Percentiles rank a stretch among this genome's conserved stretches.
Conservation (phyloP, 805 yeast species). For the Sugiyamaella boreocaroliniensis region DNA sequence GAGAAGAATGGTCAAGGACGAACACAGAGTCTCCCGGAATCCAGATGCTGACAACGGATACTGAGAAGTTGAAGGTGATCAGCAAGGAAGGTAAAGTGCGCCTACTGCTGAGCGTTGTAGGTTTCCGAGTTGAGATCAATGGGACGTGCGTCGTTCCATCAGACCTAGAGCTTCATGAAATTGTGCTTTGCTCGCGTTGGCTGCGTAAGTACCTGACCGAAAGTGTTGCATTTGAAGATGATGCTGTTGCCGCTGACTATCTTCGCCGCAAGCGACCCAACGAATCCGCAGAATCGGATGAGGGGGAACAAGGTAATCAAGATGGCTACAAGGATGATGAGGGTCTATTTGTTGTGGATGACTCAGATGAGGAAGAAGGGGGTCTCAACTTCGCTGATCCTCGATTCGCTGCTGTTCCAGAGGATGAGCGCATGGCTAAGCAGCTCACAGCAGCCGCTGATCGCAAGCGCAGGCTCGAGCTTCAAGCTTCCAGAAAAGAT, state of each 20-base stretch:
- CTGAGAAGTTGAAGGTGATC: slow-evolving; percentile 25
- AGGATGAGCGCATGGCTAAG: slow-evolving; percentile 21
- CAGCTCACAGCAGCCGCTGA: slow-evolving; percentile 6
- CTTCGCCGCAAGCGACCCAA: slow-evolving; percentile 15
- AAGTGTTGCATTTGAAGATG: slow-evolving; percentile 34
- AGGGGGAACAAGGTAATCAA: slow-evolving; percentile 29
- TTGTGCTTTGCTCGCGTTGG: slow-evolving; percentile 34
- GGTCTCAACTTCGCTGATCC: slow-evolving; percentile 18
- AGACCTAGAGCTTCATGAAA: slow-evolving; percentile 26
- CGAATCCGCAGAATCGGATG: slow-evolving; percentile 10
- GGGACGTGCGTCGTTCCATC: slow-evolving; percentile 38
- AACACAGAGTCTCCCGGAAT: slow-evolving; percentile 3
- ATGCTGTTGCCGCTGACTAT: slow-evolving; percentile 32
- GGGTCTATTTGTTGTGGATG: slow-evolving; percentile 28
- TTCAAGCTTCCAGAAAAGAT: neutral
- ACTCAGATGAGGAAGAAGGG: slow-evolving; percentile 27
- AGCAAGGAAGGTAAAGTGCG: slow-evolving; percentile 46
- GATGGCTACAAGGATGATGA: slow-evolving; percentile 34
- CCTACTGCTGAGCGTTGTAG: slow-evolving; percentile 40
- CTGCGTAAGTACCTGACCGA: slow-evolving; percentile 39
- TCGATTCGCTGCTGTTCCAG: slow-evolving; percentile 20
- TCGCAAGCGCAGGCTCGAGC: neutral
- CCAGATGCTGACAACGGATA: slow-evolving; percentile 18
- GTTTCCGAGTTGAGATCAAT: slow-evolving; percentile 39
- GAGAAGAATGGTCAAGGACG: slow-evolving; percentile 1